These are phyloP conservation scores for Phyllachora maydis DNA, from an alignment of 2,329 filamentous ascomycete species.

Conservation along the genomic window DNA sequence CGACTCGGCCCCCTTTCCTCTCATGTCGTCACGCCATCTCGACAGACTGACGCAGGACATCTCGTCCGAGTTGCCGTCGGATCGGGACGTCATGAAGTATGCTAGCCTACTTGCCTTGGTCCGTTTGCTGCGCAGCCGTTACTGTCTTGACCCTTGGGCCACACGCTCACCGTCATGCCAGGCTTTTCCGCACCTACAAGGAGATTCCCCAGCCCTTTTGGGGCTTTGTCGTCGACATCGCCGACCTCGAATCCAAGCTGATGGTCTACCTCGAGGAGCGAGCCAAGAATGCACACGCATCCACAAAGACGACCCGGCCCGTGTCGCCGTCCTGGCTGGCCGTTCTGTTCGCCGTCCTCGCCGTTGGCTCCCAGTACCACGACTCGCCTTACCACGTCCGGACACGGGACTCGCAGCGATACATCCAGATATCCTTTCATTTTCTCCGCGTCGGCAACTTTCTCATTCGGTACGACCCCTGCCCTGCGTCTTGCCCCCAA, in stretches of 20 bases:
- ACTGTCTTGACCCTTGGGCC: neutral
- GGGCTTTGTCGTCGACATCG: slow-evolving; percentile 46
- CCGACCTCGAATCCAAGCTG: slow-evolving; percentile 41
- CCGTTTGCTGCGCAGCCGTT: neutral
- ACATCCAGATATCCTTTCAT: slow-evolving; percentile 43
- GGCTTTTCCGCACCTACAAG: slow-evolving; percentile 44
- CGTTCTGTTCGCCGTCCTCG: slow-evolving; percentile 42
- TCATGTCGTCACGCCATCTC: slow-evolving; percentile 43
- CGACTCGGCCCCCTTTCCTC: slow-evolving; percentile 43
- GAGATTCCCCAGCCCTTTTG: slow-evolving; percentile 47
- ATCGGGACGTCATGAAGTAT: slow-evolving; percentile 46
- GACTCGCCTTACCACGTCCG: slow-evolving; percentile 41
- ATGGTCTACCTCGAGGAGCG: slow-evolving; percentile 46
- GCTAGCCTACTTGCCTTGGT: slow-evolving; percentile 7
- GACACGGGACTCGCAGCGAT: slow-evolving; percentile 36
- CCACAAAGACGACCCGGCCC: slow-evolving; percentile 22
- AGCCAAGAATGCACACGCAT: slow-evolving; percentile 28
- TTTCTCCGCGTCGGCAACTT: slow-evolving; percentile 44
- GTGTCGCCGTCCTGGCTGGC: slow-evolving; percentile 46
- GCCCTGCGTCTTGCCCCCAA: neutral
- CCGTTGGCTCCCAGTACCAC: slow-evolving; percentile 45
- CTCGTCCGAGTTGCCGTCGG: slow-evolving; percentile 37
- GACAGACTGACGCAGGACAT: slow-evolving; percentile 39
- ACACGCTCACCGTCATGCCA: slow-evolving; percentile 8
- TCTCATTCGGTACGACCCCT: slow-evolving; percentile 28